Conservation (phyloP, 257 asterid species). For the Primulina eburnea region DNA sequence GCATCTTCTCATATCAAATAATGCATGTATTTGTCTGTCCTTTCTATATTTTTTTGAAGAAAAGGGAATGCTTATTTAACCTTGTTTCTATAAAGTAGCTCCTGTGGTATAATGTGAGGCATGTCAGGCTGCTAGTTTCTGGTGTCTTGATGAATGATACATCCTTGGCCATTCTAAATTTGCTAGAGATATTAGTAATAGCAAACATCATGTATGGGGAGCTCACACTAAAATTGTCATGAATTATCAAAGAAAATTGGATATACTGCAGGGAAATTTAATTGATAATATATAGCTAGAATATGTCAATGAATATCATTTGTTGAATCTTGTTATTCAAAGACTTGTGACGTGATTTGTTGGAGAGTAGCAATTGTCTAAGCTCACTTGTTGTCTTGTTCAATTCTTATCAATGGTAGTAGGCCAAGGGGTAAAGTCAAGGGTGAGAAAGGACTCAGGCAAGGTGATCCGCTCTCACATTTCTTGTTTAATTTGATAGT, state of each 20-base stretch:
- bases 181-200: background rate
- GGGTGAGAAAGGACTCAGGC: too few relatives aligned
- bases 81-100: background rate
- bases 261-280: background rate
- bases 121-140: background rate
- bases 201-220: background rate
- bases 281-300: background rate
- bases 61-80: background rate
- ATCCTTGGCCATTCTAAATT: background rate
- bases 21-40: constrained; percentile 17
- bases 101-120: background rate
- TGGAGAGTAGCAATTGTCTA: background rate
- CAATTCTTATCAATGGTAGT: too few relatives aligned
- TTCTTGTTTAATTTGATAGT: too few relatives aligned
- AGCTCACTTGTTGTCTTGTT: background rate
- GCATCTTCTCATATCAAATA: constrained; percentile 2
- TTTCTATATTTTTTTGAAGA: background rate
- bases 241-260: too few relatives aligned
- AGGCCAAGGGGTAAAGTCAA: too few relatives aligned
- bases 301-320: background rate
- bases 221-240: too few relatives aligned
- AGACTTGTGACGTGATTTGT: background rate
- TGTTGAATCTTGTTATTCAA: background rate
- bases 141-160: background rate
- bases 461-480: too few relatives aligned